phyloP scores from a whole-genome alignment of 2,329 filamentous ascomycete genomes.

The Pseudocercospora pini-densiflorae region DNA sequence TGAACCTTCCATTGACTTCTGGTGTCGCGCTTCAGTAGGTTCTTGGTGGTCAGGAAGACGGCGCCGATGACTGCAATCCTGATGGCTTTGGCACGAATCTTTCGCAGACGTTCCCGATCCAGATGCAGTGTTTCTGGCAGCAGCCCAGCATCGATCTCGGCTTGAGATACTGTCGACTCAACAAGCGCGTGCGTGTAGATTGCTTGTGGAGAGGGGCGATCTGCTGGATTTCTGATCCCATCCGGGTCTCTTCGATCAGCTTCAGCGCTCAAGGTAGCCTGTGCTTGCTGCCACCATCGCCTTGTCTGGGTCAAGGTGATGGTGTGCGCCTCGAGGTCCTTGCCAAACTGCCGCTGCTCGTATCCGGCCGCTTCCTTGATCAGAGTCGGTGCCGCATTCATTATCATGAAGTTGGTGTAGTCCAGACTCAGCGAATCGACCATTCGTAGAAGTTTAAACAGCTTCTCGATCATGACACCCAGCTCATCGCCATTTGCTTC shows the following conservation, averaged over 20 bases:
- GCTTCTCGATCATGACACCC: slow-evolving; percentile 72
- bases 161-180: slow-evolving; percentile 72
- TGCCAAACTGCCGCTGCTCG: slow-evolving; percentile 72
- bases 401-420: slow-evolving; percentile 80
- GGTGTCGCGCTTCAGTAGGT: slow-evolving; percentile 79
- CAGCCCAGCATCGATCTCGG: slow-evolving; percentile 55
- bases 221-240: slow-evolving; percentile 64
- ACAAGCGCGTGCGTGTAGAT: slow-evolving; percentile 78
- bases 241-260: slow-evolving; percentile 71
- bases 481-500: slow-evolving; percentile 45
- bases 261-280: slow-evolving; percentile 68
- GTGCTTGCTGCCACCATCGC: slow-evolving; percentile 68
- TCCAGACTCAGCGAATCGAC: slow-evolving; percentile 80
- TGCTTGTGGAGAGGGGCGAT: slow-evolving; percentile 68
- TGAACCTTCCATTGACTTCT: slow-evolving; percentile 77
- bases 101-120: slow-evolving; percentile 66
- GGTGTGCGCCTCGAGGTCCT: slow-evolving; percentile 63
- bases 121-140: slow-evolving; percentile 76
- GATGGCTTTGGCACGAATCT: slow-evolving; percentile 61
- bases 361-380: slow-evolving; percentile 73
- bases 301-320: slow-evolving; percentile 65
- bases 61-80: slow-evolving; percentile 74
- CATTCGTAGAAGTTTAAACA: slow-evolving; percentile 75
- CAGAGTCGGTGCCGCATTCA: slow-evolving; percentile 71
- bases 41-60: slow-evolving; percentile 79